Conservation (phyloP, 805 yeast species). For the Spathaspora passalidarum region DNA sequence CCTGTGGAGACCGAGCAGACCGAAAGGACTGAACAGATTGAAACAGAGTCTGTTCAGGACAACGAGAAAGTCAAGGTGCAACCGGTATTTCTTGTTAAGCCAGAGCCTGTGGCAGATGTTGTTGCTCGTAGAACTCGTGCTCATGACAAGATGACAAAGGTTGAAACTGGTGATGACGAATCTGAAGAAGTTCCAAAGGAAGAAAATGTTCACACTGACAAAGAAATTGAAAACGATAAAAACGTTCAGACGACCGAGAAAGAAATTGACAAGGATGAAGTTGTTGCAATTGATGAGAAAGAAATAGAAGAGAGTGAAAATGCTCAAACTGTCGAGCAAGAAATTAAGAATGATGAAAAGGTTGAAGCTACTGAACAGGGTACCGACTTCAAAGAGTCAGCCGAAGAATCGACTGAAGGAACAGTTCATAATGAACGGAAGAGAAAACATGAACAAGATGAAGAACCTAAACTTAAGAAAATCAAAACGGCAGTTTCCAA, state of each 20-base stretch:
- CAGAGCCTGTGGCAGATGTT: not conserved
- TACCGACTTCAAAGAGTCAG: not conserved
- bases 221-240: not conserved
- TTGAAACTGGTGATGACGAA: not conserved
- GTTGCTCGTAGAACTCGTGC: not conserved
- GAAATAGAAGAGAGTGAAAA: not conserved
- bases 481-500: not conserved
- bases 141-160: not conserved
- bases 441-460: not conserved
- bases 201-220: not conserved
- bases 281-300: not conserved
- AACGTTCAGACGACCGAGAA: not conserved
- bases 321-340: not conserved
- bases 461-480: not conserved
- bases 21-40: not conserved
- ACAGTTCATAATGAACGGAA: too few relatives aligned
- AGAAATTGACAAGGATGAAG: not conserved
- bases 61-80: not conserved
- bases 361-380: not conserved
- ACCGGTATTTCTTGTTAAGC: not conserved
- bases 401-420: conserved; percentile 1
- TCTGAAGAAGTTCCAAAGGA: not conserved
- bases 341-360: not conserved
- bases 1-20: too few relatives aligned
- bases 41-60: not conserved